Base-by-base conservation (phyloP, 2,329 filamentous ascomycete species). In the Sodiomyces alkalinus region DNA sequence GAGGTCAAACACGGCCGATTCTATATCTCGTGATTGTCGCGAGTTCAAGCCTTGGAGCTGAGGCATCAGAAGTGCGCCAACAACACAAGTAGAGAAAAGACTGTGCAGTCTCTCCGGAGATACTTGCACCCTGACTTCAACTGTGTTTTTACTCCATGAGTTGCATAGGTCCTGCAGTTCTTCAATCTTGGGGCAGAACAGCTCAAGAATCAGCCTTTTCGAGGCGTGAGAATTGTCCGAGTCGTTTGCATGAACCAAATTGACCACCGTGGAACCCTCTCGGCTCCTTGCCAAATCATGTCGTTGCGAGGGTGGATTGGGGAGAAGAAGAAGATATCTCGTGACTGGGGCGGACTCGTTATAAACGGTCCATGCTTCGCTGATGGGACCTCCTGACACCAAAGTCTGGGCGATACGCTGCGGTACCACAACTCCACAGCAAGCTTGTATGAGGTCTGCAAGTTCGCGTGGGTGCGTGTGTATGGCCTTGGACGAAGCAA, bases 401-500 rank as follows among this genome's bases (percentile, higher is more conserved):
- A n/a, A n/a, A 17, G 52, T 44, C 10, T 53, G 42, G 2, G 34
- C 34, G 7, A 41, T 35, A 26, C 52, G 41, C 4, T 41, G 31
- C 12, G 63, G 33, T 5, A 45, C 39, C 4, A 49, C 40, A 18
- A 50, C 41, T 7, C 80, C 80, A 20, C 78, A 73, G 41, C 80
- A 82, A 11, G 67, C 63, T 34, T 71, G 58, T n/a, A 93, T 47
- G 4, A 92, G 53, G 37, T 71, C 72, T 20, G 80, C 53, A 14
- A 92, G 49, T 37, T 85, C 71, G 18, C 64, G 45, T 4, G 80
- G 71, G 11, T 67, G 64, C 21, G 74, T 66, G 47, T 80, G 77
- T 8, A 59, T 51, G 3, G 74, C 68, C 39, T 76, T 64, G 12
- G 70, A 65, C 5, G 69, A 64, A n/a, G 73, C 68, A 48, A 79